Conservation (phyloP, 148 eudicot genomes). For the Tetragonia tetragonoides region DNA sequence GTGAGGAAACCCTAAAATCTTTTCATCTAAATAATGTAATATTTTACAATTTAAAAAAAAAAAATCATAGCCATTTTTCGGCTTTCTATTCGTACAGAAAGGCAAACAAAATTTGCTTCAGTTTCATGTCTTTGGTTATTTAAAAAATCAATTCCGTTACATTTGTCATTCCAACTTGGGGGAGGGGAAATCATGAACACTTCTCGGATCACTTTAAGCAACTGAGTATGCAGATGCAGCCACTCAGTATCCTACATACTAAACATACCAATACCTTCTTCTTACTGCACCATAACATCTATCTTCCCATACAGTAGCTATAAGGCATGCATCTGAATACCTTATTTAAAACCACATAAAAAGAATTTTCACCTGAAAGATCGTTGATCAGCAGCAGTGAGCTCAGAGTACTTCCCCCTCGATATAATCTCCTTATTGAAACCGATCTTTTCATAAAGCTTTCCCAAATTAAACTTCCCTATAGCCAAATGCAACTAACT, state of each 20-base stretch:
- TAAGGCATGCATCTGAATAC: background rate
- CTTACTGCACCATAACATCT: background rate
- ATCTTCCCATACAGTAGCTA: background rate
- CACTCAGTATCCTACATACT: background rate
- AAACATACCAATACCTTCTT: background rate
- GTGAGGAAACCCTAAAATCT: background rate
- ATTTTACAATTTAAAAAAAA: too few species aligned
- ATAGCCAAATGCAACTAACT: slow-evolving; percentile 9
- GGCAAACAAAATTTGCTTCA: background rate
- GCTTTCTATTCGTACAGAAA: background rate
- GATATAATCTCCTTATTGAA: slow-evolving; percentile 93
- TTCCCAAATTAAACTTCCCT: slow-evolving; percentile 84
- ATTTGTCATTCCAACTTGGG: background rate
- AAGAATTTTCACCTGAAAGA: slow-evolving; percentile 63
- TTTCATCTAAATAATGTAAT: too few species aligned
- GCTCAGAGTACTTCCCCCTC: slow-evolving; percentile 85
- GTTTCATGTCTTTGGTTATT: background rate
- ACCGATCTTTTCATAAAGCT: slow-evolving; percentile 79
- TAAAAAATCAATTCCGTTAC: background rate
- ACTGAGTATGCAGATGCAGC: background rate
- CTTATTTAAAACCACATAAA: background rate
- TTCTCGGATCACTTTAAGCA: background rate
- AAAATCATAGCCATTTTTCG: background rate
- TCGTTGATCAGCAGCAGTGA: slow-evolving; percentile 85
- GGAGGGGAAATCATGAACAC: background rate